Evolutionary conservation across 805 yeast genomes (phyloP).

Genomic region (Pichia occidentalis): DNA sequence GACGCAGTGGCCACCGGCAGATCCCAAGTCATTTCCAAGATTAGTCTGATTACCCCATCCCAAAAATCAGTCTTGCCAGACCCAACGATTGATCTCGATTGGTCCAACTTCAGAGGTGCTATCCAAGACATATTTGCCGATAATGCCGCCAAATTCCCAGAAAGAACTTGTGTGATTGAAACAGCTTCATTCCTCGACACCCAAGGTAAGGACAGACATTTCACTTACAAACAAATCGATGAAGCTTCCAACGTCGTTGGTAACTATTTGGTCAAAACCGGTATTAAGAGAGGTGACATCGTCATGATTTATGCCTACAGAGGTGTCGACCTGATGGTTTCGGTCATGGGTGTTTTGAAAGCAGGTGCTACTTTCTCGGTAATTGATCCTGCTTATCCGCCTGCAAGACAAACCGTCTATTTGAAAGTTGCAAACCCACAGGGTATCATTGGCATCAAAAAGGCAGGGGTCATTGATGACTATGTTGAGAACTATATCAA

Average conservation of each 20-base stretch:
- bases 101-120: slow-evolving; percentile 89
- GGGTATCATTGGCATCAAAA: slow-evolving; percentile 82
- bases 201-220: slow-evolving; percentile 53
- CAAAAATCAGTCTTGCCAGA: slow-evolving; percentile 68
- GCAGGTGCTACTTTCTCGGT: slow-evolving; percentile 99
- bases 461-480: slow-evolving; percentile 79
- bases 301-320: slow-evolving; percentile 97
- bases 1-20: slow-evolving; percentile 33
- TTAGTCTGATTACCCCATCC: slow-evolving; percentile 61
- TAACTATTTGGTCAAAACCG: slow-evolving; percentile 73
- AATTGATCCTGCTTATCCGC: slow-evolving; percentile 98
- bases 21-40: slow-evolving; percentile 44
- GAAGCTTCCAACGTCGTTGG: slow-evolving; percentile 92
- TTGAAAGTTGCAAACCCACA: slow-evolving; percentile 88
- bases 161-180: slow-evolving; percentile 86
- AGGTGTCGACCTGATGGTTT: slow-evolving; percentile 94
- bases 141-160: slow-evolving; percentile 81
- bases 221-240: slow-evolving; percentile 82
- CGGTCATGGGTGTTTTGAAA: slow-evolving; percentile 95
- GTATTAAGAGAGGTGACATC: slow-evolving; percentile 85
- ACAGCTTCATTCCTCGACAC: slow-evolving; percentile 65
- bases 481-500: slow-evolving; percentile 73
- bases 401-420: slow-evolving; percentile 93
- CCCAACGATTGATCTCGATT: slow-evolving; percentile 80
- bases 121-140: slow-evolving; percentile 91